Percentiles rank a stretch among this genome's conserved stretches.
phyloP scores from a whole-genome alignment of 1,284 basidiomycete species.

The Waitea zeae region DNA sequence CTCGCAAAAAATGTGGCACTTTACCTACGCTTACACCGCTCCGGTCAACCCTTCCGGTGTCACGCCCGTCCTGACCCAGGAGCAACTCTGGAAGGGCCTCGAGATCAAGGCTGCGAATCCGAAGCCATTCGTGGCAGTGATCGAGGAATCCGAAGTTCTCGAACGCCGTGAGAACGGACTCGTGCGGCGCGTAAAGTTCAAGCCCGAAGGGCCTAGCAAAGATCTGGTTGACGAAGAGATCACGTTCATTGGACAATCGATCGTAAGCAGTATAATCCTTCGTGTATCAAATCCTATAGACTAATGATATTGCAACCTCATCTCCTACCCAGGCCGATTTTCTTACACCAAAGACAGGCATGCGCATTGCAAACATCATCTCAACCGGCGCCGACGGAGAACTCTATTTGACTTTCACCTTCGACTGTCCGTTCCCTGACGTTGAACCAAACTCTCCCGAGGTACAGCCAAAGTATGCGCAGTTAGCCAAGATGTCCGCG shows the following conservation, averaged over 20 bases:
- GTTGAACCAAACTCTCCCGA: neutral
- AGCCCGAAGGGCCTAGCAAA: neutral
- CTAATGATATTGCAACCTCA: neutral
- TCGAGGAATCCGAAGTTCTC: conserved; percentile 12
- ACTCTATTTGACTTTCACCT: neutral
- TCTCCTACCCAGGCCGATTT: neutral
- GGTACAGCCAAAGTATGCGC: too few relatives aligned
- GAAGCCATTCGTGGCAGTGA: conserved; percentile 12
- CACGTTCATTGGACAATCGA: neutral
- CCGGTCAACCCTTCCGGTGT: conserved; percentile 14
- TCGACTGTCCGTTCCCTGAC: neutral
- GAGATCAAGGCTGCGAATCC: conserved; percentile 16
- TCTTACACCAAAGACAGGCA: neutral
- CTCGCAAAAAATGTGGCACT: too few relatives aligned
- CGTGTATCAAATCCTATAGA: neutral
- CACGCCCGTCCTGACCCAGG: conserved; percentile 12
- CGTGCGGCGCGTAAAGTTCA: neutral
- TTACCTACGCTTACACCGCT: conserved; percentile 12
- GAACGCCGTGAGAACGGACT: neutral
- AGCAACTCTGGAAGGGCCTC: conserved; percentile 17
- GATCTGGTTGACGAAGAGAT: neutral
- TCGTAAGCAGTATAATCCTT: neutral
- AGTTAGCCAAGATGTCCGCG: neutral
- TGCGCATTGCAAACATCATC: neutral
- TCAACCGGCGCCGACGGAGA: neutral